These are phyloP conservation scores for Ophiocordyceps unilateralis DNA, from an alignment of 2,329 filamentous ascomycete species.

Conservation along the genomic window DNA sequence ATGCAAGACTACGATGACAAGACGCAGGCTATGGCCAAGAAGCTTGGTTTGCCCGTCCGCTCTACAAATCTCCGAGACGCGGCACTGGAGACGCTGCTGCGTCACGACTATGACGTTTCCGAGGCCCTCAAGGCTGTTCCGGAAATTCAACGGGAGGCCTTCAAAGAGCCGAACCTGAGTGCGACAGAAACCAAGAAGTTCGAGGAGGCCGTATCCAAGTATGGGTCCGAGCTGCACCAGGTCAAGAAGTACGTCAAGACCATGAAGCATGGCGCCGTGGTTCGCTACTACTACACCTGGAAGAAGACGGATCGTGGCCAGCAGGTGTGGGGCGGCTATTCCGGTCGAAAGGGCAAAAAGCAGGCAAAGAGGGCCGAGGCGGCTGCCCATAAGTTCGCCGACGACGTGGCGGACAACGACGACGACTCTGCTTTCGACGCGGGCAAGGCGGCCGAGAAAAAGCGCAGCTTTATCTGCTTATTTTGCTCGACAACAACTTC, in stretches of 20 bases:
- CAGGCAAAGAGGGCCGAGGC: slow-evolving; percentile 60
- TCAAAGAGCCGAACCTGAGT: slow-evolving; percentile 72
- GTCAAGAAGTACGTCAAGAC: slow-evolving; percentile 78
- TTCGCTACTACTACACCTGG: slow-evolving; percentile 94
- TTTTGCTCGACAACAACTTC: slow-evolving; percentile 72
- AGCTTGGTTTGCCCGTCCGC: slow-evolving; percentile 52
- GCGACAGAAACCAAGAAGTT: slow-evolving; percentile 74
- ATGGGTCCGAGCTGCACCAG: slow-evolving; percentile 72
- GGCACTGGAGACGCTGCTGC: slow-evolving; percentile 56
- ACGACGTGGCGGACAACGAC: slow-evolving; percentile 80
- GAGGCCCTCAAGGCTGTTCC: slow-evolving; percentile 54
- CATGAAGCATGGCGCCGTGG: slow-evolving; percentile 61
- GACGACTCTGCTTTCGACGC: slow-evolving; percentile 95
- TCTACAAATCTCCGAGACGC: slow-evolving; percentile 83
- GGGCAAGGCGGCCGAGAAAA: slow-evolving; percentile 63
- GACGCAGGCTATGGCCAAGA: slow-evolving; percentile 45
- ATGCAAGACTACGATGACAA: slow-evolving; percentile 63
- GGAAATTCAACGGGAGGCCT: slow-evolving; percentile 48
- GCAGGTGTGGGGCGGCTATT: slow-evolving; percentile 79
- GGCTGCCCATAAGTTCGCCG: slow-evolving; percentile 58
- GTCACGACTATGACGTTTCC: slow-evolving; percentile 52
- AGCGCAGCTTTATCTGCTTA: slow-evolving; percentile 80
- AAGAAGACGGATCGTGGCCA: slow-evolving; percentile 80
- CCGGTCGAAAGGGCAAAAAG: slow-evolving; percentile 79
- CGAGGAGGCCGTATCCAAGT: slow-evolving; percentile 79